Evolutionary conservation across 345 rosid species (phyloP).

Genomic region (Isatis tinctoria): DNA sequence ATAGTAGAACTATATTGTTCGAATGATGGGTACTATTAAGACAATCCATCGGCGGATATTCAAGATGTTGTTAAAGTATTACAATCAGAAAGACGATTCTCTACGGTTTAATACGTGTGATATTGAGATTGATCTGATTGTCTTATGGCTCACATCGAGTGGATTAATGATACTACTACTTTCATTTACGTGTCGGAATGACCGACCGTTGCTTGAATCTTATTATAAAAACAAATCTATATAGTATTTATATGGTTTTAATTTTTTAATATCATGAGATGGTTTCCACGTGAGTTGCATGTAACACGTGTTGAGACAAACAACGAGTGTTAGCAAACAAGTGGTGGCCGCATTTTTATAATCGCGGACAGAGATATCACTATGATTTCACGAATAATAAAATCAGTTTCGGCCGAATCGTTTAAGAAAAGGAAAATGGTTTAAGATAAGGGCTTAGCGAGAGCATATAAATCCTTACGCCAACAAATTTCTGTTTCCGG

Average conservation of each 20-base stretch:
- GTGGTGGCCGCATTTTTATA: background rate
- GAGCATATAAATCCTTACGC: no score
- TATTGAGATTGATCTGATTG: background rate
- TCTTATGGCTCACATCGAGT: background rate
- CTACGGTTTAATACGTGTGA: constrained; percentile 9
- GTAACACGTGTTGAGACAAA: constrained; percentile 11
- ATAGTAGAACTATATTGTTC: background rate
- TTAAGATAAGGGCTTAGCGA: no score
- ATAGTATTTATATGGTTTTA: background rate
- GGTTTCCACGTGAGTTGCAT: constrained; percentile 17
- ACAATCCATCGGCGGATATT: background rate
- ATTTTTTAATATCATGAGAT: background rate
- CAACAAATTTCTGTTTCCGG: no score
- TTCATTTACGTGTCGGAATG: constrained; percentile 16
- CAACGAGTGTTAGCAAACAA: background rate
- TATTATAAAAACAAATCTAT: background rate
- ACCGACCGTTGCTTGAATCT: background rate
- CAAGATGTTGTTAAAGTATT: background rate
- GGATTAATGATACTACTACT: background rate
- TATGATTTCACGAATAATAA: background rate
- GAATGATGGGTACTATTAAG: background rate
- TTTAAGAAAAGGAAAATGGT: background rate
- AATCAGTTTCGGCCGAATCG: background rate
- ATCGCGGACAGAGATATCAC: background rate
- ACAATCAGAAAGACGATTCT: background rate